Conservation (phyloP, 495 filamentous ascomycete genomes). For the Astrocystis sublimbata region DNA sequence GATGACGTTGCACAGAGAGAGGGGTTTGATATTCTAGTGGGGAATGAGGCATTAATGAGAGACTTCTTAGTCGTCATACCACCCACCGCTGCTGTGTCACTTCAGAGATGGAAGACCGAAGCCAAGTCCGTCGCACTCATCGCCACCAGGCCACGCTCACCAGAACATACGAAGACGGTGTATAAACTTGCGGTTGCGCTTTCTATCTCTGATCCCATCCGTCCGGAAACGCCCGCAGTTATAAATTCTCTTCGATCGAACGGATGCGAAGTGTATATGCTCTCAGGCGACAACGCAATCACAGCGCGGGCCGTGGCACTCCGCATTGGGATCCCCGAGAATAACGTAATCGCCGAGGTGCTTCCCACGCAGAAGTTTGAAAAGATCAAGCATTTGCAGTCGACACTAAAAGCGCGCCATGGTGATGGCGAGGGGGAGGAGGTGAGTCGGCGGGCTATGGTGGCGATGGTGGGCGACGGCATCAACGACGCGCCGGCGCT, state of each 20-base stretch:
- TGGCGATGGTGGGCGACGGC: constrained; percentile 74
- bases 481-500: constrained; percentile 89
- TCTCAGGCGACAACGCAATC: constrained; percentile 79
- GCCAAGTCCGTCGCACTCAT: constrained; percentile 76
- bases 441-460: constrained; percentile 37
- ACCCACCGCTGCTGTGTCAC: constrained; percentile 37
- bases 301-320: constrained; percentile 77
- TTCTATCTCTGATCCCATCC: constrained; percentile 71
- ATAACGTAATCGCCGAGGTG: constrained; percentile 84
- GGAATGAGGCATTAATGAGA: constrained; percentile 76
- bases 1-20: constrained; percentile 33
- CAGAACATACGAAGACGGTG: constrained; percentile 2
- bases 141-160: constrained; percentile 42
- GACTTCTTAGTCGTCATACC: constrained; percentile 43
- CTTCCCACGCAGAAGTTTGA: constrained; percentile 83
- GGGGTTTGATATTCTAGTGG: constrained; percentile 69
- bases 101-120: constrained; percentile 66
- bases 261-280: constrained; percentile 81
- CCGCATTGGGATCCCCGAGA: constrained; percentile 69
- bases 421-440: constrained; percentile 25
- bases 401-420: constrained; percentile 46
- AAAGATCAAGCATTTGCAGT: constrained; percentile 78
- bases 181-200: constrained; percentile 53
- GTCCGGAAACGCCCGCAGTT: constrained; percentile 68
- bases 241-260: constrained; percentile 66